phyloP scores from a whole-genome alignment of 306 rosid species.

The Lupinus albus region DNA sequence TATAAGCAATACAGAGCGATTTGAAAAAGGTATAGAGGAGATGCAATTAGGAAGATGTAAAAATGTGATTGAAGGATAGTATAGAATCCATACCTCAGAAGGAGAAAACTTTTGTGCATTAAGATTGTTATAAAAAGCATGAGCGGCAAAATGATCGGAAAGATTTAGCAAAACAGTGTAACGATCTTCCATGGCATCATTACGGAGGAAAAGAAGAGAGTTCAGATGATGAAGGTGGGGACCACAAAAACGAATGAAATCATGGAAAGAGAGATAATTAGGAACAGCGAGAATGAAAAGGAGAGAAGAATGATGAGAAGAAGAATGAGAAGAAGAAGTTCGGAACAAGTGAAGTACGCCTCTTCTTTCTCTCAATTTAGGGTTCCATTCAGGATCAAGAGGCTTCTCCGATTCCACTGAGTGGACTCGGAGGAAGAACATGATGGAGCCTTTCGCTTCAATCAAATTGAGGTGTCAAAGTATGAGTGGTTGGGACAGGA shows the following conservation, averaged over 20 bases:
- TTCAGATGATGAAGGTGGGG: constrained; percentile 61
- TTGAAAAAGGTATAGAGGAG: no score
- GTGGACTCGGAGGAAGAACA: constrained; percentile 89
- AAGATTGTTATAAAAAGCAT: constrained; percentile 57
- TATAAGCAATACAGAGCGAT: no score
- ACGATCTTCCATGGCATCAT: constrained; percentile 86
- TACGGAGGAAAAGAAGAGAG: constrained; percentile 83
- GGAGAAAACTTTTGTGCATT: constrained; percentile 81
- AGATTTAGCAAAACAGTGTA: constrained; percentile 74
- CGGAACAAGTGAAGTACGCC: constrained; percentile 81
- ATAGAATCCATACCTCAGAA: constrained; percentile 51
- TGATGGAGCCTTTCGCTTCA: no score
- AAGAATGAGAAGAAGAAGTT: constrained; percentile 24
- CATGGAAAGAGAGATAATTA: constrained; percentile 77
- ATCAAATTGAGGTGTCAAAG: no score
- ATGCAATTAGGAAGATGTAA: no score
- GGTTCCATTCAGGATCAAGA: constrained; percentile 42
- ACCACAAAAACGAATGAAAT: constrained; percentile 69
- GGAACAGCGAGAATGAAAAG: constrained; percentile 83
- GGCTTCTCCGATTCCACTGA: constrained; percentile 74
- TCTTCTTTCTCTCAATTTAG: constrained; percentile 72
- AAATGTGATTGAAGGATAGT: no score
- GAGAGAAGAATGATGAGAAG: constrained; percentile 47
- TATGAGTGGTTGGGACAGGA: no score
- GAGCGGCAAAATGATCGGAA: constrained; percentile 53